phyloP scores from a whole-genome alignment of 139 green algal genomes.

The Chlorella sorokiniana region DNA sequence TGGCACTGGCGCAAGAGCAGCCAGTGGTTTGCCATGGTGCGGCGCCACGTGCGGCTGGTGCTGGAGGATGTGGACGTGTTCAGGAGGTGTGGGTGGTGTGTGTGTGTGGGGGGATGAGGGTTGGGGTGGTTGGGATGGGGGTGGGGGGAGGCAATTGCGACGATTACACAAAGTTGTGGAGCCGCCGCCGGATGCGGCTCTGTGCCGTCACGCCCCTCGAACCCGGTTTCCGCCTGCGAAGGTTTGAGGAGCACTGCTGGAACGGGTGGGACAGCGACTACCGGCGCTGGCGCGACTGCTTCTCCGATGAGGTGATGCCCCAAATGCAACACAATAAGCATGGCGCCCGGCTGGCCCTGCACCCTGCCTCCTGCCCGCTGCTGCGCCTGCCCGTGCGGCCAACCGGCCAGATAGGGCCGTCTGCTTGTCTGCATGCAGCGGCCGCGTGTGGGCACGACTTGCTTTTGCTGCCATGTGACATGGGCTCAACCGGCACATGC shows the following conservation, averaged over 20 bases:
- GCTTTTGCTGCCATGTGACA: no score
- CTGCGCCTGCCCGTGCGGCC: background rate
- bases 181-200: no score
- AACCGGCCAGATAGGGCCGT: background rate
- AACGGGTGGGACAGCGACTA: constrained; percentile 27
- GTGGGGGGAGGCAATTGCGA: no score
- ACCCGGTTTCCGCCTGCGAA: background rate
- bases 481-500: no score
- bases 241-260: constrained; percentile 40
- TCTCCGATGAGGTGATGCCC: constrained; percentile 23
- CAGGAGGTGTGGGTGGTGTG: constrained; percentile 21
- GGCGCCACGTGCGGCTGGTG: constrained; percentile 34
- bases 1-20: constrained; percentile 40
- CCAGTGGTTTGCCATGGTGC: constrained; percentile 42
- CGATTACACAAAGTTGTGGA: no score
- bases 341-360: background rate
- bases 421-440: no score
- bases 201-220: background rate
- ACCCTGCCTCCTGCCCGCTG: background rate
- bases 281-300: constrained; percentile 32
- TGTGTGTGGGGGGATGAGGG: background rate
- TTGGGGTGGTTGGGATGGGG: background rate
- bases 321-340: no score
- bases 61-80: constrained; percentile 36
- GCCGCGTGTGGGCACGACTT: no score